phyloP scores from a whole-genome alignment of 495 filamentous ascomycete genomes.

The Gamarada debralockiae region DNA sequence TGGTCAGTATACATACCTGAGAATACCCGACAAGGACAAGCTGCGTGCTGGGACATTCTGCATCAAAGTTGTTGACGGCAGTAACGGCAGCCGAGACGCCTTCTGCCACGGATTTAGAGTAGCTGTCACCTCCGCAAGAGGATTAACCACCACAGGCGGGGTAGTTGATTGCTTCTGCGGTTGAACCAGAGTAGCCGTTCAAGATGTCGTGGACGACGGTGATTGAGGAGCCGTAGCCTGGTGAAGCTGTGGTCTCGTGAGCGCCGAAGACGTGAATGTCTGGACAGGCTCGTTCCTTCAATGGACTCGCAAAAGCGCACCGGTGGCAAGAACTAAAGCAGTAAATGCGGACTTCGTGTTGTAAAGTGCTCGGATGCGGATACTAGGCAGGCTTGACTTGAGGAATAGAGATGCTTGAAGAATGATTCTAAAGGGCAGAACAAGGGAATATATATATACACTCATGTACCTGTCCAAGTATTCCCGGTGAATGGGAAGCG shows the following conservation, averaged over 20 bases:
- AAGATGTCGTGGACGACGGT: slow-evolving; percentile 49
- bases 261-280: slow-evolving; percentile 59
- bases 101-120: slow-evolving; percentile 46
- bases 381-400: too few species aligned
- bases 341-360: too few species aligned
- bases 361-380: too few species aligned
- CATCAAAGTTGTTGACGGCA: slow-evolving; percentile 51
- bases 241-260: slow-evolving; percentile 56
- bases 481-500: too few species aligned
- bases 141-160: slow-evolving; percentile 55
- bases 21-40: slow-evolving; percentile 61
- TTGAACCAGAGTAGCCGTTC: slow-evolving; percentile 42
- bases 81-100: slow-evolving; percentile 50
- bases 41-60: slow-evolving; percentile 51
- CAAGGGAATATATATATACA: too few species aligned
- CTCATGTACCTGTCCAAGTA: too few species aligned
- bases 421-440: too few species aligned
- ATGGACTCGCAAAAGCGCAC: too few species aligned
- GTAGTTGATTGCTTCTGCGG: slow-evolving; percentile 52
- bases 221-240: slow-evolving; percentile 49
- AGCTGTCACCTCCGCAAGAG: slow-evolving; percentile 45
- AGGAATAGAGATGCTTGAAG: too few species aligned
- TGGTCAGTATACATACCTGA: slow-evolving; percentile 33
- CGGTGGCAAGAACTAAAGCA: too few species aligned
- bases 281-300: slow-evolving; percentile 31